phyloP scores from a whole-genome alignment of 176 grass and related monocot genomes.

The Carex littledalei region DNA sequence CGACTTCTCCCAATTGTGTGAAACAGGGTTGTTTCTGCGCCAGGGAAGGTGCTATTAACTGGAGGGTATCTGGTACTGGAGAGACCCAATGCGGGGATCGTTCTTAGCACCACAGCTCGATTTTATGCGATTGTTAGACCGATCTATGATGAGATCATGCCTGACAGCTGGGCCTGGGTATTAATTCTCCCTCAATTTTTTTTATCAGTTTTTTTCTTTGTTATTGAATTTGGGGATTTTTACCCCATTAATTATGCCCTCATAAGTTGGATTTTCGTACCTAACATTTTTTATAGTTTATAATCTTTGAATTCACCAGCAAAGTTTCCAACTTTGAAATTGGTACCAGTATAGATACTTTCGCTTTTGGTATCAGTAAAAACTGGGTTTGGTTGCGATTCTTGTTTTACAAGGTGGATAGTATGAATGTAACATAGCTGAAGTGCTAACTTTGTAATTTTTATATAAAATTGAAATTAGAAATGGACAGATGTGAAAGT shows the following conservation, averaged over 20 bases:
- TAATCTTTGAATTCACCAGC: not conserved
- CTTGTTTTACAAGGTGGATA: not conserved
- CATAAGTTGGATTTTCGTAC: not conserved
- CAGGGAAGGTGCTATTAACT: conserved; percentile 80
- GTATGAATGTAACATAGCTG: not conserved
- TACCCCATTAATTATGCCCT: not conserved
- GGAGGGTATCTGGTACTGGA: conserved; percentile 89
- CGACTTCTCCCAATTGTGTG: not conserved
- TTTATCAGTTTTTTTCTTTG: not conserved
- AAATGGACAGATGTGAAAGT: conserved; percentile 87
- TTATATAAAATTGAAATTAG: conserved; percentile 30
- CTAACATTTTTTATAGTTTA: not conserved
- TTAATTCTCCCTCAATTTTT: not conserved
- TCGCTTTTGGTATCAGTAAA: not conserved
- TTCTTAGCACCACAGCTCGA: conserved; percentile 79
- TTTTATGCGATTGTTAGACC: conserved; percentile 80
- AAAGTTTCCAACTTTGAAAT: not conserved
- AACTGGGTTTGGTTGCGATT: not conserved
- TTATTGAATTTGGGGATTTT: not conserved
- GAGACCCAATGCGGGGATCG: conserved; percentile 75
- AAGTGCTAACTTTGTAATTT: not conserved
- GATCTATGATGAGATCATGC: conserved; percentile 45
- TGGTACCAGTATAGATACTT: not conserved
- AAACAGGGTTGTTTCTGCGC: conserved; percentile 75
- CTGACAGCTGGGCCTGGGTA: conserved; percentile 79